Evolutionary conservation across 169 alveolate species (phyloP).

Genomic region (Plasmodium vivax): DNA sequence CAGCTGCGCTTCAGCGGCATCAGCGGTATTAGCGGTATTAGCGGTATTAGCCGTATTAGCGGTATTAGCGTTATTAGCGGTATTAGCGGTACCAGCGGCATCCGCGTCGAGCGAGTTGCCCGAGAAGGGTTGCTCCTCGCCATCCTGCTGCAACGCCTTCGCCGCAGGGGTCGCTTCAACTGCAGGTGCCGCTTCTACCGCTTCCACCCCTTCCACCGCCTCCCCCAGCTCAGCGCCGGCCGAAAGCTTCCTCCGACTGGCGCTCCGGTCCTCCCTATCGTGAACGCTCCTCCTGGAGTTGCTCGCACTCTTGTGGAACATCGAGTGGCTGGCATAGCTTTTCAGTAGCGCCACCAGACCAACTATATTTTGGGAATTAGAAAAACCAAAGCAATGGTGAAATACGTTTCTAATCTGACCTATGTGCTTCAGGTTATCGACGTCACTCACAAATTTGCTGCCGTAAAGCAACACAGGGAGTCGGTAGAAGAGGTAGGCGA

Average conservation of each 20-base stretch:
- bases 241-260: background rate
- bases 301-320: background rate
- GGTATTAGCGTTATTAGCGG: too few relatives aligned
- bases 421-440: constrained; percentile 11
- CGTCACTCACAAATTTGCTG: constrained; percentile 19
- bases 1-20: background rate
- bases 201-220: background rate
- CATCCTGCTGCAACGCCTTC: background rate
- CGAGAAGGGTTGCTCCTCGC: background rate
- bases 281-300: background rate
- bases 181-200: background rate
- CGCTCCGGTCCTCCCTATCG: background rate
- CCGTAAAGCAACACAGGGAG: constrained; percentile 33
- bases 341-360: constrained; percentile 8
- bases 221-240: background rate
- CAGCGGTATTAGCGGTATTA: too few relatives aligned
- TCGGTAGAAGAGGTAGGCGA: constrained; percentile 40
- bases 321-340: constrained; percentile 1
- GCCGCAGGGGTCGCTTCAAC: background rate
- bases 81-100: too few relatives aligned
- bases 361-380: constrained; percentile 20
- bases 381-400: background rate
- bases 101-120: background rate
- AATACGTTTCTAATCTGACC: constrained; percentile 8
- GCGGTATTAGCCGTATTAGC: too few relatives aligned